Evolutionary conservation across 371 early-diverging fungal species (phyloP).

Genomic region (Lichtheimia ramosa): DNA sequence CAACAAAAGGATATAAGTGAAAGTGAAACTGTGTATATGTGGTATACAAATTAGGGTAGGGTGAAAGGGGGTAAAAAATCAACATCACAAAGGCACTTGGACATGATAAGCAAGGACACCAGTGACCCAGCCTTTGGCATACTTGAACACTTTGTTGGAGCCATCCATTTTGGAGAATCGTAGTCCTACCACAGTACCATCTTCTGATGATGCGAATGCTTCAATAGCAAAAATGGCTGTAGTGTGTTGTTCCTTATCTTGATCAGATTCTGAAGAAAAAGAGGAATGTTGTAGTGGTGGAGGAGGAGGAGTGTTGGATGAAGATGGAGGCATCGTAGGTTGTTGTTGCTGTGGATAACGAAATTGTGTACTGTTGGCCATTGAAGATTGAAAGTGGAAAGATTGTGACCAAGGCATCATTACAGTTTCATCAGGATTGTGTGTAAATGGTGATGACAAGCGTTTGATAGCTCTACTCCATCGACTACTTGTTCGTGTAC

Average conservation of each 20-base stretch:
- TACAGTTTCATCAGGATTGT: conserved; percentile 3
- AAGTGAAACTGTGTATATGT: no score
- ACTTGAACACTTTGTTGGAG: conserved; percentile 43
- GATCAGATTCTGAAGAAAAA: background rate
- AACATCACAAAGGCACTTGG: background rate
- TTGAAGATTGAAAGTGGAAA: conserved; percentile 6
- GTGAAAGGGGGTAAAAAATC: no score
- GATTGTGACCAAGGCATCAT: conserved; percentile 11
- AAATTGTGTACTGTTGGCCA: background rate
- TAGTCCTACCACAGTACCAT: conserved; percentile 20
- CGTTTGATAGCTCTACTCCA: conserved; percentile 26
- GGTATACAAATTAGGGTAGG: no score
- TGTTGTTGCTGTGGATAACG: background rate
- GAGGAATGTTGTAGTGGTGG: background rate
- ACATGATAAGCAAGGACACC: conserved; percentile 27
- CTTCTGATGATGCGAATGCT: conserved; percentile 22
- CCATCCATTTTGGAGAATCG: conserved; percentile 38
- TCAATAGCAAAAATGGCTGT: conserved; percentile 40
- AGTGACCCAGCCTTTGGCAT: conserved; percentile 46
- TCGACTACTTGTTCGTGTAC: conserved; percentile 13
- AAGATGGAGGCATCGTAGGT: background rate
- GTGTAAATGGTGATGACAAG: conserved; percentile 18
- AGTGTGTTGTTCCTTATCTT: conserved; percentile 21
- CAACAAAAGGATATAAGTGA: no score
- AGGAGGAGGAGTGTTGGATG: background rate